phyloP scores from a whole-genome alignment of 495 filamentous ascomycete species.

The Penicillium egyptiacum region DNA sequence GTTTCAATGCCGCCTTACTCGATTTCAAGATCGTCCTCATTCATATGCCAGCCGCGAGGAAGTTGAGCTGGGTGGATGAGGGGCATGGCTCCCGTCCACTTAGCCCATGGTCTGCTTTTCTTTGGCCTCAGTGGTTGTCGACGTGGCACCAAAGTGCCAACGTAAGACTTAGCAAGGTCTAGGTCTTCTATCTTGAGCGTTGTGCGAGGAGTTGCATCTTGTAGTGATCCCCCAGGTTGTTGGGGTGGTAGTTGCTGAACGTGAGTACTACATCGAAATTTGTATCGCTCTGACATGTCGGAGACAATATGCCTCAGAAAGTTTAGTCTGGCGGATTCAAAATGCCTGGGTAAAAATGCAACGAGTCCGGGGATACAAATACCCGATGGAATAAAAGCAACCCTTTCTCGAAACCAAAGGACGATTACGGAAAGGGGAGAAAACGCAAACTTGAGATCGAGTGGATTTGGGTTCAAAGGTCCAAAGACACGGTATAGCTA shows the following conservation, averaged over 20 bases:
- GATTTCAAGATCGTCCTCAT: not conserved
- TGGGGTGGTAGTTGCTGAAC: not conserved
- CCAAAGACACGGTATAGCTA: not conserved
- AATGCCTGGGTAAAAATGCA: not conserved
- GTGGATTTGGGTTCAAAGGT: not conserved
- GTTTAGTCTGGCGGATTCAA: not conserved
- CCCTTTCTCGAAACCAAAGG: not conserved
- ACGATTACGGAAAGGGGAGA: not conserved
- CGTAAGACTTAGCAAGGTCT: not conserved
- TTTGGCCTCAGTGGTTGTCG: not conserved
- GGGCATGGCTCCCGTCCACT: not conserved
- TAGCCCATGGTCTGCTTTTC: not conserved
- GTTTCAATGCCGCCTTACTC: not conserved
- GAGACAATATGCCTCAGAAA: not conserved
- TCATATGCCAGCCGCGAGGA: conserved; percentile 2
- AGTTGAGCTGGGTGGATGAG: not conserved
- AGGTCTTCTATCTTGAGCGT: not conserved
- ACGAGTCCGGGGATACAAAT: not conserved
- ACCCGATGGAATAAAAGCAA: not conserved
- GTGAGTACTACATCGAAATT: not conserved
- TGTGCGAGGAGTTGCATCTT: not conserved
- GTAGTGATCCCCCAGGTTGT: not conserved
- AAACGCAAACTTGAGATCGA: not conserved
- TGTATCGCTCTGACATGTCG: not conserved
- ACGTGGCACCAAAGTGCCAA: not conserved